Base-by-base conservation (phyloP, 768 basidiomycete species). In the Collybia sp. region DNA sequence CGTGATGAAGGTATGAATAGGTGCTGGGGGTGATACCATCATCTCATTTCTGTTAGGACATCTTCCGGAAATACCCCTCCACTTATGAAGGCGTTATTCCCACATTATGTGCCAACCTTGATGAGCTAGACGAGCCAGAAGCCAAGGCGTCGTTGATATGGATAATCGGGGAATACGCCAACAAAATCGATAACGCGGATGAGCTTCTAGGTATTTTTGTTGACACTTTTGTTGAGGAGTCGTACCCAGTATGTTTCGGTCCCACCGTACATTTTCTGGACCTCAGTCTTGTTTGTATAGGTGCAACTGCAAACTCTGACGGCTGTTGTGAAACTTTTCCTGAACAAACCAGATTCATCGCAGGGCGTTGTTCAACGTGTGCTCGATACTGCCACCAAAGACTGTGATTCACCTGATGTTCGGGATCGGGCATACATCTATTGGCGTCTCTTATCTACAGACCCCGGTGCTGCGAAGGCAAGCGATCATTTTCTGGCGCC, bases 111-210 rank as follows among this genome's bases (percentile, higher is more conserved):
- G 83, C 90, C 1, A 95, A 93, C 58, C 82, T 98, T 12, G 95
- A 99, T 49, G 94, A 96, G 57, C 71, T 99, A 30, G 95, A 98
- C 58, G 96, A 99, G 60, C 96, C 95, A 9, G 95, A 99, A 61
- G 95, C 96, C 2, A 97, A 97, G 60, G 91, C 94, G 1, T 94
- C 94, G 2, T 72, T 99, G 42, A 97, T 99, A 61, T 99, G 96
- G 95, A 98, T 99, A 57, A 93, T 98, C 54, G 95, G 95, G 46
- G 93, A 97, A 69, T 97, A 99, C 57, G 93, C 95, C 2, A 87
- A 88, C 64, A 95, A 93, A 69, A 97, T 98, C 53, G 92, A 94
- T 55, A 99, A 99, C 53, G 93, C 95, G 2, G 92, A 90, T 60
- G 94, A 97, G 56, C 73, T 99, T 17, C 71, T 98, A 53, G 77